A percentile compares a stretch with the other conserved stretches of the same genome.
Evolutionary conservation across 768 basidiomycete species (phyloP).

Genomic region (Tricholoma bakamatsutake): DNA sequence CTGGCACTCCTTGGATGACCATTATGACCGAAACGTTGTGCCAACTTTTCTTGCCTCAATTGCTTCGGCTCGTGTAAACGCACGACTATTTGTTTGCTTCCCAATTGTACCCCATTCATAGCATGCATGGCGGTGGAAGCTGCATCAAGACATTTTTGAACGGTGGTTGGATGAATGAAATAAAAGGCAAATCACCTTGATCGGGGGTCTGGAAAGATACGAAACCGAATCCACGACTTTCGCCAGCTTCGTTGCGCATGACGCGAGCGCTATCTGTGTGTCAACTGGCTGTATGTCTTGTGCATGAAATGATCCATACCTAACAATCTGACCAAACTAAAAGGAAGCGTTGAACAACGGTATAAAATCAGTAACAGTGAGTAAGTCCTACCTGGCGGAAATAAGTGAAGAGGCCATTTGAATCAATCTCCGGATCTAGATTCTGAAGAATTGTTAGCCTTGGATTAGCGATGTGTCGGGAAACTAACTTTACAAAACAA

Average conservation of each 20-base stretch:
- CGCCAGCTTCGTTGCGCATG: conserved; percentile 80
- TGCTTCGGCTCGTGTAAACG: conserved; percentile 90
- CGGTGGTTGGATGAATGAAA: not conserved
- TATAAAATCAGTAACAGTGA: conserved; percentile 1
- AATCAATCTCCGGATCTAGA: conserved; percentile 79
- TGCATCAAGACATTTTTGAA: conserved; percentile 19
- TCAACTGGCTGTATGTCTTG: not conserved
- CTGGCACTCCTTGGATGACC: conserved; percentile 76
- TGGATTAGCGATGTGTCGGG: not conserved
- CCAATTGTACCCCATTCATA: conserved; percentile 75
- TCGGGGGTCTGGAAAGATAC: conserved; percentile 82
- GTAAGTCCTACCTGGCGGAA: conserved; percentile 62
- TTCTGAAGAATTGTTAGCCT: conserved; percentile 43
- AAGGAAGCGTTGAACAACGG: conserved; percentile 13
- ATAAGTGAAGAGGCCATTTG: conserved; percentile 75
- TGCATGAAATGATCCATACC: conserved; percentile 34
- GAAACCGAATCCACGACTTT: conserved; percentile 87
- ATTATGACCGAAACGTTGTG: conserved; percentile 75
- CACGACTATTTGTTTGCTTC: conserved; percentile 76
- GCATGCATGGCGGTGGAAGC: conserved; percentile 67
- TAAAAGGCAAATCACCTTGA: conserved; percentile 47
- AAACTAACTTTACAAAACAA: conserved; percentile 74
- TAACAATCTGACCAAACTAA: conserved; percentile 86
- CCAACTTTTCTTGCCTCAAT: conserved; percentile 83
- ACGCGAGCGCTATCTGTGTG: conserved; percentile 69